Evolutionary conservation across 345 rosid species (phyloP).

Genomic region (Syzygium jambos): DNA sequence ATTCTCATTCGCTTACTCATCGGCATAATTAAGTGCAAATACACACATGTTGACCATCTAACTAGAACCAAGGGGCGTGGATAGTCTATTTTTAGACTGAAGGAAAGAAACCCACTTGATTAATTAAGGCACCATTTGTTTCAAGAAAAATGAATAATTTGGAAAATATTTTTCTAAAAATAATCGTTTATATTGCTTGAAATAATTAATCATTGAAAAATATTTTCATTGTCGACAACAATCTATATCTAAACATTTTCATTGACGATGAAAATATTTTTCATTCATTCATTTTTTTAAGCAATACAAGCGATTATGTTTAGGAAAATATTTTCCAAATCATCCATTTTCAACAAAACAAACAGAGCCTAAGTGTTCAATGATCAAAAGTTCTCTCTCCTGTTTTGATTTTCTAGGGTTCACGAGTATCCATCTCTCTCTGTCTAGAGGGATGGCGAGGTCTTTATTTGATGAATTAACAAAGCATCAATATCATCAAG

Average conservation of each 20-base stretch:
- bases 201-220: too few relatives aligned
- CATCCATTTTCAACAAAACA: too few relatives aligned
- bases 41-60: not conserved
- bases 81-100: not conserved
- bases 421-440: not conserved
- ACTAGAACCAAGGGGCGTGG: not conserved
- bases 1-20: not conserved
- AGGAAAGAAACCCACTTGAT: not conserved
- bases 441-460: too few relatives aligned
- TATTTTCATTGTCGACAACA: too few relatives aligned
- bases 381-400: not conserved
- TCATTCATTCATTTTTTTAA: too few relatives aligned
- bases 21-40: not conserved
- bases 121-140: not conserved
- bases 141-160: too few relatives aligned
- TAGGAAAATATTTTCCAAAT: too few relatives aligned
- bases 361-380: not conserved
- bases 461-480: not conserved
- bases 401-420: not conserved
- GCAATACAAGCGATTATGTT: too few relatives aligned
- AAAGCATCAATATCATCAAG: not conserved
- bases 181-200: too few relatives aligned
- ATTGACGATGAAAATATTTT: too few relatives aligned
- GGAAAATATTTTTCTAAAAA: too few relatives aligned
- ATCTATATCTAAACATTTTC: too few relatives aligned